These are phyloP conservation scores for Raffaelea arxii DNA, from an alignment of 2,329 filamentous ascomycete genomes.

Conservation along the genomic window DNA sequence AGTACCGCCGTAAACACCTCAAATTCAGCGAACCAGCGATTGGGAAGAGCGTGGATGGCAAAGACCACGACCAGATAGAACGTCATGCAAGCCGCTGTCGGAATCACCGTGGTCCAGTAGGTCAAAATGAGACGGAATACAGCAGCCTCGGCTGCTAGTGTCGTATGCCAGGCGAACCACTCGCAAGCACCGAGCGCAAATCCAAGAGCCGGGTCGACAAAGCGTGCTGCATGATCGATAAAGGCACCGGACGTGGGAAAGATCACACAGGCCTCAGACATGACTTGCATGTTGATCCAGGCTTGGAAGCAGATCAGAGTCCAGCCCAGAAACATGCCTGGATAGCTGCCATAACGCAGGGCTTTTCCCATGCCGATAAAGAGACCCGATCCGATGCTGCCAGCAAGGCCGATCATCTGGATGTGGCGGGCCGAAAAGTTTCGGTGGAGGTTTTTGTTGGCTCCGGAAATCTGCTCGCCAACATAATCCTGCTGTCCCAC, in stretches of 20 bases:
- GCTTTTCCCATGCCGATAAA: neutral
- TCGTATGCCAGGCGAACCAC: neutral
- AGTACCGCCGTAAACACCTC: neutral
- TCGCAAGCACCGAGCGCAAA: conserved; percentile 2
- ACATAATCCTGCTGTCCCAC: neutral
- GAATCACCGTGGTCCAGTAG: neutral
- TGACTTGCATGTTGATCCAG: neutral
- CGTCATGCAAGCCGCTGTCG: neutral
- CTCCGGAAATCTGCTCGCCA: neutral
- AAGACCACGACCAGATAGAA: neutral
- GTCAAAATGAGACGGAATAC: neutral
- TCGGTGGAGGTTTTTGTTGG: neutral
- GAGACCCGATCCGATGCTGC: neutral
- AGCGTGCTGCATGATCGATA: conserved; percentile 1
- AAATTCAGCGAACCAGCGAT: neutral
- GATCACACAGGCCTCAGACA: neutral
- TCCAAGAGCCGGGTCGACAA: conserved; percentile 1
- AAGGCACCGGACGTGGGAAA: neutral
- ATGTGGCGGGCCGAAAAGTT: neutral
- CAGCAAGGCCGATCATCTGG: neutral
- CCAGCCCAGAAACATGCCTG: neutral
- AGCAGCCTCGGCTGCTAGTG: neutral
- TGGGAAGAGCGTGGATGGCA: neutral
- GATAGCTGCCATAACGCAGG: neutral
- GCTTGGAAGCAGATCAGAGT: neutral